Evolutionary conservation across 768 basidiomycete species (phyloP).

Genomic region (Lepiota brunneoincarnata): DNA sequence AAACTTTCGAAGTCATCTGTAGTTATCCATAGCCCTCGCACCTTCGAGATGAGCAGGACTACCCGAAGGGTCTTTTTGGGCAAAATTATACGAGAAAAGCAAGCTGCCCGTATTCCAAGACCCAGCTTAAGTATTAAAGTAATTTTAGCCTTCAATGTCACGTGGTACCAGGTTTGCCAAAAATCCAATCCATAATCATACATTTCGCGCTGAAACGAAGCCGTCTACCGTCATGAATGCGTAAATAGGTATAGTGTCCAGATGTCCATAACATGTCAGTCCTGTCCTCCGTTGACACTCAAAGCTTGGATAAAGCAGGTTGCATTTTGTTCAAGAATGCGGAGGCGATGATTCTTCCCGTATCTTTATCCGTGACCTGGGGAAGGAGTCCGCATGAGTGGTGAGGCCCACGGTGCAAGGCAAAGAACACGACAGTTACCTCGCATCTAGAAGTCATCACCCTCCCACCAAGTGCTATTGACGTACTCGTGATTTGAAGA

Average conservation of each 20-base stretch:
- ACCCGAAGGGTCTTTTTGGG: too few relatives aligned
- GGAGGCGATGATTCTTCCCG: slow-evolving; percentile 60
- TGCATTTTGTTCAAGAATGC: slow-evolving; percentile 76
- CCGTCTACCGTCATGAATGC: not conserved
- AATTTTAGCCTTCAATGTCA: too few relatives aligned
- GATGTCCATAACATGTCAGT: not conserved
- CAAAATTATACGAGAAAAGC: not conserved
- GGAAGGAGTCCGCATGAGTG: slow-evolving; percentile 7
- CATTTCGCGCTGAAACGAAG: too few relatives aligned
- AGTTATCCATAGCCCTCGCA: too few relatives aligned
- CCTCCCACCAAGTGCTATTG: slow-evolving; percentile 63
- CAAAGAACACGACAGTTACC: slow-evolving; percentile 34
- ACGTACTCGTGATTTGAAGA: slow-evolving; percentile 60
- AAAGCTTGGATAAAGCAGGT: slow-evolving; percentile 51
- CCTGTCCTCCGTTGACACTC: not conserved
- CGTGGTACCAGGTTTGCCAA: too few relatives aligned
- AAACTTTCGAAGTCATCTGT: too few relatives aligned
- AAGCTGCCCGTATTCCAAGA: not conserved
- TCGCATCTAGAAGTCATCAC: slow-evolving; percentile 74
- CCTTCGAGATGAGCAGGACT: too few relatives aligned
- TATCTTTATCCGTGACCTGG: slow-evolving; percentile 58
- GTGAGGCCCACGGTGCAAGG: not conserved
- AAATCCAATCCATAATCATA: not conserved
- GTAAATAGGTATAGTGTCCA: not conserved
- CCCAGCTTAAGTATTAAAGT: not conserved